These are phyloP conservation scores for Myxozyma nipponensis DNA, from an alignment of 805 yeast species.

Conservation along the genomic window DNA sequence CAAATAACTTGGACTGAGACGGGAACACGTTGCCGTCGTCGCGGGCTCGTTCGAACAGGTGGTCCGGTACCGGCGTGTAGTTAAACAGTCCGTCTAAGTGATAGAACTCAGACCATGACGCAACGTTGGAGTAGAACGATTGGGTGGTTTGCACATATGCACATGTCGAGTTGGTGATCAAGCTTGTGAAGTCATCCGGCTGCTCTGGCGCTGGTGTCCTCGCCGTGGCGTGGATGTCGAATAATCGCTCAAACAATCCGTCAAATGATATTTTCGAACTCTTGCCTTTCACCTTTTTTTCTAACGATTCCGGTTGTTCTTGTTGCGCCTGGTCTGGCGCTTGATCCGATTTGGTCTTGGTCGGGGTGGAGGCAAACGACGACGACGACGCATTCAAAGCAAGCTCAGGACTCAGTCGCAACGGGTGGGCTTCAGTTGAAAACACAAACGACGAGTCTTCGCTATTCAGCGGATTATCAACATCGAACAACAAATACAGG, in stretches of 20 bases:
- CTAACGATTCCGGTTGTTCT: background rate
- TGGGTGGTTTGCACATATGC: background rate
- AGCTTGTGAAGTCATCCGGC: background rate
- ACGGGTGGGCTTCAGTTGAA: constrained; percentile 89
- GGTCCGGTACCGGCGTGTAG: constrained; percentile 16
- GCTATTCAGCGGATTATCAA: constrained; percentile 49
- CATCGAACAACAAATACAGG: constrained; percentile 73
- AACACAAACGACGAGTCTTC: constrained; percentile 47
- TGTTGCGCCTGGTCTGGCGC: background rate
- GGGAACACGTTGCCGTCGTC: background rate
- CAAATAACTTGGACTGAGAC: constrained; percentile 12
- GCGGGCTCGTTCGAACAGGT: constrained; percentile 5
- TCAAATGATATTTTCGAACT: background rate
- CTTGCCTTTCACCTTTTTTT: background rate
- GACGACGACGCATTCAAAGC: background rate
- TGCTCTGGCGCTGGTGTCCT: background rate
- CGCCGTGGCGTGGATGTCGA: background rate
- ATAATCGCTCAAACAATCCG: background rate
- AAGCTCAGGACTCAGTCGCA: constrained; percentile 57
- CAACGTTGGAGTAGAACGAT: constrained; percentile 37
- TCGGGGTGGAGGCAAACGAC: background rate
- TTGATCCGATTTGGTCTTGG: no score
- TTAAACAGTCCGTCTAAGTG: constrained; percentile 29
- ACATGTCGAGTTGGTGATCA: constrained; percentile 7
- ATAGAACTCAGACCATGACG: constrained; percentile 37